A percentile compares a stretch with the other conserved stretches of the same genome.
Conservation (phyloP, 371 early-diverging fungal genomes). For the Circinella minor region DNA sequence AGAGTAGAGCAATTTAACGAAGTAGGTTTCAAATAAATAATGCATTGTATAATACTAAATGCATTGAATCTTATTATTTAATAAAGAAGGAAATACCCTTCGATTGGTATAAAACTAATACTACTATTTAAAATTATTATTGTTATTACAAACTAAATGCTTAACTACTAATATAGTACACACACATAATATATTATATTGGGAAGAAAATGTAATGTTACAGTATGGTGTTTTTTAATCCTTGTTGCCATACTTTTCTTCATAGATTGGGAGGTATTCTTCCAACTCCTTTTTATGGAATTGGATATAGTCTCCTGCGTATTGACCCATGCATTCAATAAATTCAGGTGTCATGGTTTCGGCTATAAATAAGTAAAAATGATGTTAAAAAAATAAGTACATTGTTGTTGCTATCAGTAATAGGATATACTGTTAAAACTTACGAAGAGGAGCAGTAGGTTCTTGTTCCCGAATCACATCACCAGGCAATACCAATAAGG, state of each 20-base stretch:
- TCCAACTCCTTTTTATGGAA: conserved; percentile 15
- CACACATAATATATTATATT: no score
- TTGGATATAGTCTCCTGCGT: neutral
- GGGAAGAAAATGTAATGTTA: no score
- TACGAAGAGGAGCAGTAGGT: conserved; percentile 12
- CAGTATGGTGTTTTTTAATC: neutral
- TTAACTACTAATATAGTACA: no score
- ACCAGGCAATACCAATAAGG: conserved; percentile 27
- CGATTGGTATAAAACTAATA: no score
- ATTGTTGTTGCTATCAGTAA: neutral
- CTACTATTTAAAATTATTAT: no score
- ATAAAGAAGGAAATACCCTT: no score
- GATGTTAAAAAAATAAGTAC: neutral
- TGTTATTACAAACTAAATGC: no score
- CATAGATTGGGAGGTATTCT: neutral
- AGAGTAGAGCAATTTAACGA: no score
- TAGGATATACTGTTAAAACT: neutral
- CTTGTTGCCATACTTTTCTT: conserved; percentile 2
- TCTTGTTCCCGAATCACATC: conserved; percentile 18
- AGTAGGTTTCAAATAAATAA: no score
- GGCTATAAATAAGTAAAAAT: neutral
- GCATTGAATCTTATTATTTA: no score
- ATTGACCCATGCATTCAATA: neutral
- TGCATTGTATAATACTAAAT: no score
- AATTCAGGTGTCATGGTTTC: neutral